These are phyloP conservation scores for Hymenoscyphus fraxineus DNA, from an alignment of 2,329 filamentous ascomycete genomes.

Conservation along the genomic window DNA sequence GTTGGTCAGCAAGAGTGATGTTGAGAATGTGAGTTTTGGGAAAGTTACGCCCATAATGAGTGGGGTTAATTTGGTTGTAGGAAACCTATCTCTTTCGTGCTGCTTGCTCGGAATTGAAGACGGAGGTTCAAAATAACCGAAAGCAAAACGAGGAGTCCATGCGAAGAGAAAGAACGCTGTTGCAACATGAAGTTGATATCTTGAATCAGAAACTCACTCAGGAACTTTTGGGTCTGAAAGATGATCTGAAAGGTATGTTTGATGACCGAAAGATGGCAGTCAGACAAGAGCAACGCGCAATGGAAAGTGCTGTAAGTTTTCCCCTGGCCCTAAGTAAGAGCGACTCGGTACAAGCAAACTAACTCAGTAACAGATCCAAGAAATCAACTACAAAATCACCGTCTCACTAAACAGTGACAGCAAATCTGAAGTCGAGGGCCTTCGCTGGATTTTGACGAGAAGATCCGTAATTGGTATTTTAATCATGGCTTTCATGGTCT, in stretches of 20 bases:
- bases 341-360: neutral
- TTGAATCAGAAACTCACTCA: slow-evolving; percentile 79
- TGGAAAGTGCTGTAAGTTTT: slow-evolving; percentile 69
- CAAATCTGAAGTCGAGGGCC: slow-evolving; percentile 84
- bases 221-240: slow-evolving; percentile 75
- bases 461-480: slow-evolving; percentile 61
- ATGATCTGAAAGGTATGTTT: slow-evolving; percentile 92
- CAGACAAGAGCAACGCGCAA: slow-evolving; percentile 77
- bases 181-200: slow-evolving; percentile 96
- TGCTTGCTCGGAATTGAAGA: slow-evolving; percentile 85
- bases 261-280: slow-evolving; percentile 94
- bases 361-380: slow-evolving; percentile 62
- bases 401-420: slow-evolving; percentile 85
- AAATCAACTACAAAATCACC: slow-evolving; percentile 95
- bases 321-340: neutral
- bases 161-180: slow-evolving; percentile 74
- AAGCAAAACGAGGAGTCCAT: slow-evolving; percentile 75
- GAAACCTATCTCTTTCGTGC: slow-evolving; percentile 92
- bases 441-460: slow-evolving; percentile 78
- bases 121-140: slow-evolving; percentile 77
- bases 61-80: slow-evolving; percentile 33
- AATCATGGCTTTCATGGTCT: slow-evolving; percentile 60
- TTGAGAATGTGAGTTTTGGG: slow-evolving; percentile 66
- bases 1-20: slow-evolving; percentile 83
- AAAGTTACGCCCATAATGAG: neutral